A percentile compares a stretch with the other conserved stretches of the same genome.
Conservation (phyloP, 2,329 filamentous ascomycete species). For the Tolypocladium album region DNA sequence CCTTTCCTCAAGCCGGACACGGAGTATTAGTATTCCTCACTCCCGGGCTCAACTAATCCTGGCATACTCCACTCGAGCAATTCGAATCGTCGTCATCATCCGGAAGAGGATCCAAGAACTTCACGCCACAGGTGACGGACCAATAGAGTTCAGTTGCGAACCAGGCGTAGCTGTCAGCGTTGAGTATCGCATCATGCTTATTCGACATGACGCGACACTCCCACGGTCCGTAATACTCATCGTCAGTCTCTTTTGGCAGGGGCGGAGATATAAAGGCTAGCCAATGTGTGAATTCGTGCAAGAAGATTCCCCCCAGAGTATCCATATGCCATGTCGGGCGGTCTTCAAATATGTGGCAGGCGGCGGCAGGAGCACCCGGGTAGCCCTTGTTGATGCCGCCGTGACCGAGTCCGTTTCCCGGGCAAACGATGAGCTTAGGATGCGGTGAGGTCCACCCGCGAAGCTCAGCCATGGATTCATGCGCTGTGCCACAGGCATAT, state of each 20-base stretch:
- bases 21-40: background rate
- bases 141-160: background rate
- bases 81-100: background rate
- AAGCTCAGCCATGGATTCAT: background rate
- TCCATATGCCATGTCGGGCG: background rate
- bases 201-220: background rate
- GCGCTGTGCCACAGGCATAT: too few relatives aligned
- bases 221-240: background rate
- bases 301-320: background rate
- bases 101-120: background rate
- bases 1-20: background rate
- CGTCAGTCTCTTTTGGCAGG: background rate
- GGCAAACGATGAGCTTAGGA: background rate
- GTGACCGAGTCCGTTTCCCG: background rate
- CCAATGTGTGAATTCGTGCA: background rate
- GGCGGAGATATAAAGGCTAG: background rate
- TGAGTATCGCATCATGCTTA: background rate
- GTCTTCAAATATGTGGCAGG: background rate
- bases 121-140: background rate
- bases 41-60: background rate
- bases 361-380: background rate
- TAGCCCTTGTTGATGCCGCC: background rate
- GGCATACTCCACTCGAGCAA: background rate
- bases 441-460: fast-evolving
- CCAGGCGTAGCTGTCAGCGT: background rate